Evolutionary conservation across 345 rosid genomes (phyloP).

Genomic region (Bruguiera gymnorhiza): DNA sequence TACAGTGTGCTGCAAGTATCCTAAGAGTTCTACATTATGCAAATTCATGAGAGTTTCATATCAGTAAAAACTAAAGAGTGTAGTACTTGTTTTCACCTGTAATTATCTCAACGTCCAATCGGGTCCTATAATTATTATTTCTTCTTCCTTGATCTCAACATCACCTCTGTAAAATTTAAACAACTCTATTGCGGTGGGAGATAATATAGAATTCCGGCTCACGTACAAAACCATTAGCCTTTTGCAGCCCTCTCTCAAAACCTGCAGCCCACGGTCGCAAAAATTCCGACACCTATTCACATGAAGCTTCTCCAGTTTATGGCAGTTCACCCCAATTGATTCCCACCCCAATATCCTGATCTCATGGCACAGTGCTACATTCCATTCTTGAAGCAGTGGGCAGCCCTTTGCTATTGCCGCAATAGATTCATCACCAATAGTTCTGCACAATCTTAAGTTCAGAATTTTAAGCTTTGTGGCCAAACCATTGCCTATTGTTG

Average conservation of each 20-base stretch:
- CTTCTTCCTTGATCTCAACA: slow-evolving; percentile 43
- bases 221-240: slow-evolving; percentile 49
- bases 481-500: slow-evolving; percentile 50
- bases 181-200: slow-evolving; percentile 40
- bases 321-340: slow-evolving; percentile 50
- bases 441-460: slow-evolving; percentile 59
- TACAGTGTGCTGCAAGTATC: too few relatives aligned
- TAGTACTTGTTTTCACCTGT: neutral
- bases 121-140: slow-evolving; percentile 50
- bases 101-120: slow-evolving; percentile 37
- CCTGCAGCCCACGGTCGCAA: slow-evolving; percentile 57
- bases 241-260: slow-evolving; percentile 58
- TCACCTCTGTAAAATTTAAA: slow-evolving; percentile 48
- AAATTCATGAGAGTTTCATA: too few relatives aligned
- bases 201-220: slow-evolving; percentile 28
- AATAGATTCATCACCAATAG: slow-evolving; percentile 56
- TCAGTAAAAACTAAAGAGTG: too few relatives aligned
- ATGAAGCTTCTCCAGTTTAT: slow-evolving; percentile 55
- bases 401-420: slow-evolving; percentile 68
- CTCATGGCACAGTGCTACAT: slow-evolving; percentile 59
- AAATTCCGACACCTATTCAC: slow-evolving; percentile 65
- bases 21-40: too few relatives aligned
- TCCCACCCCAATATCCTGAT: slow-evolving; percentile 62
- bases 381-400: slow-evolving; percentile 67
- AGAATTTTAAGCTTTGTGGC: slow-evolving; percentile 52